Evolutionary conservation across 768 basidiomycete genomes (phyloP).

Genomic region (Imleria badia): DNA sequence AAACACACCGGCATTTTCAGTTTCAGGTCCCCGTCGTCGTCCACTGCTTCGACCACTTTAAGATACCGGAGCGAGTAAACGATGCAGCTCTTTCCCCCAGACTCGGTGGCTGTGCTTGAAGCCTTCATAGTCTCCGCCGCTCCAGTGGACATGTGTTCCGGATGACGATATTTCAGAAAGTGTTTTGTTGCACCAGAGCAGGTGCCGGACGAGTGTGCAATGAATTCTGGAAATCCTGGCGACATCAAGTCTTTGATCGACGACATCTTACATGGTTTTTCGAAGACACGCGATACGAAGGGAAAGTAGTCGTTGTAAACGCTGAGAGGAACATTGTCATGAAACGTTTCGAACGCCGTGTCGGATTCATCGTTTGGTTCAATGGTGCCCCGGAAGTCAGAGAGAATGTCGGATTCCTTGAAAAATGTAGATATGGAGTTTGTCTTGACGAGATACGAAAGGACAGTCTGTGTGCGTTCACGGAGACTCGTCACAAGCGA

Average conservation of each 20-base stretch:
- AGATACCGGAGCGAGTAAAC: constrained; percentile 21
- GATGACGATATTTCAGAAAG: constrained; percentile 23
- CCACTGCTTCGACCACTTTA: constrained; percentile 10
- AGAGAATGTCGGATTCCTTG: constrained; percentile 12
- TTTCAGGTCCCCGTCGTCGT: constrained; percentile 9
- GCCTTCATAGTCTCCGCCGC: constrained; percentile 12
- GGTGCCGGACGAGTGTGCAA: constrained; percentile 22
- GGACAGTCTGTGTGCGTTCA: constrained; percentile 21
- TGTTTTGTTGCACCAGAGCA: constrained; percentile 15
- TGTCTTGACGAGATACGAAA: constrained; percentile 22
- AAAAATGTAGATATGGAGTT: constrained; percentile 21
- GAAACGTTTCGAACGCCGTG: constrained; percentile 6
- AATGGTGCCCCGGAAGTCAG: constrained; percentile 12
- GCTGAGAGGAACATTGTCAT: constrained; percentile 17
- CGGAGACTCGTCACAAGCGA: constrained; percentile 16
- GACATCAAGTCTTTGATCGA: constrained; percentile 24
- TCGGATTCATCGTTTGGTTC: neutral
- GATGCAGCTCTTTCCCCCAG: constrained; percentile 19
- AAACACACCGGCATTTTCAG: constrained; percentile 15
- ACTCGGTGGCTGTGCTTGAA: constrained; percentile 5
- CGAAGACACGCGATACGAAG: constrained; percentile 20
- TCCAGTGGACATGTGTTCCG: constrained; percentile 19
- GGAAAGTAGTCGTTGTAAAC: constrained; percentile 19
- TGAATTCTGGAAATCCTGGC: constrained; percentile 21
- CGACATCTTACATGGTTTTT: constrained; percentile 17